phyloP scores from a whole-genome alignment of 208 protist genomes.

The Dictyostelium gargantuum region DNA sequence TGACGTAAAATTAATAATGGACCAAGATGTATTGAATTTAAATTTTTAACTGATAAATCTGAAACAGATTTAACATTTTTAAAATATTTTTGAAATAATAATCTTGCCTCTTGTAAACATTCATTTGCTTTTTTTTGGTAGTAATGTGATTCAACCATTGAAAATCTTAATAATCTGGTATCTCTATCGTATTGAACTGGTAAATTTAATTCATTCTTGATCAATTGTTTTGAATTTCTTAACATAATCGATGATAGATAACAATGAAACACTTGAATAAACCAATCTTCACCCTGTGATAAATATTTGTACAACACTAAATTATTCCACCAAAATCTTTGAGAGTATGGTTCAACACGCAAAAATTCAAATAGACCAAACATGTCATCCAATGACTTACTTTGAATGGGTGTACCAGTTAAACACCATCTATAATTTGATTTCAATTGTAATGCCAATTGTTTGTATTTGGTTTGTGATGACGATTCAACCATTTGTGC shows the following conservation, averaged over 20 bases:
- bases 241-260: neutral
- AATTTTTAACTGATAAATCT: neutral
- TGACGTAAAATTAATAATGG: slow-evolving; percentile 7
- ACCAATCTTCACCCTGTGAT: neutral
- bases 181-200: slow-evolving; percentile 22
- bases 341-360: neutral
- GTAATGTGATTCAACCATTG: slow-evolving; percentile 5
- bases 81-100: slow-evolving; percentile 21
- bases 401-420: slow-evolving; percentile 87
- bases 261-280: neutral
- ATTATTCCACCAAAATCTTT: slow-evolving; percentile 1
- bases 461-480: slow-evolving; percentile 24
- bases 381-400: slow-evolving; percentile 56
- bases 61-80: neutral
- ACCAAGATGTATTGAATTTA: neutral
- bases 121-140: slow-evolving; percentile 24
- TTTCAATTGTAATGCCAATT: slow-evolving; percentile 69
- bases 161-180: neutral
- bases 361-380: slow-evolving; percentile 68
- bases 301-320: neutral
- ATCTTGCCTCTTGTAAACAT: neutral
- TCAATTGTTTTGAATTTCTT: neutral
- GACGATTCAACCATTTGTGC: slow-evolving; percentile 77
- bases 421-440: slow-evolving; percentile 78
- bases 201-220: neutral